Evolutionary conservation across 768 basidiomycete species (phyloP).

Genomic region (Suillus paluster): DNA sequence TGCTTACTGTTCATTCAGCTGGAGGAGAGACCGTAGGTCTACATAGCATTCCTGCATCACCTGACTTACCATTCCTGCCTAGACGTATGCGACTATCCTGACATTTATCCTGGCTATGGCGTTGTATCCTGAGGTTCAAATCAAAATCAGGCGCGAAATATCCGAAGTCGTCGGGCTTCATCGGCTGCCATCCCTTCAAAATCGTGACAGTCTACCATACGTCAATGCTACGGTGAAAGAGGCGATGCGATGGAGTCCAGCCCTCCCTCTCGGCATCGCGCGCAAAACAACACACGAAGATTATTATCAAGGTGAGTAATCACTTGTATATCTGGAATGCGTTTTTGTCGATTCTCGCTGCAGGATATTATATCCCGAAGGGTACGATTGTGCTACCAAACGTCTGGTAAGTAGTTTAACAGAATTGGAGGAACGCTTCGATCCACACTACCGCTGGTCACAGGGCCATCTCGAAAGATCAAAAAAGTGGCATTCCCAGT

Average conservation of each 20-base stretch:
- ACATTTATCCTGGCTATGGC: conserved; percentile 22
- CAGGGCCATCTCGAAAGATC: conserved; percentile 22
- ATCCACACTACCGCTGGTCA: no score
- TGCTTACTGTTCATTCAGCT: background rate
- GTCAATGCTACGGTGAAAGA: conserved; percentile 49
- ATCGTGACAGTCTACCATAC: conserved; percentile 51
- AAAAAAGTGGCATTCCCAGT: conserved; percentile 19
- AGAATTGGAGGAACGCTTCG: background rate
- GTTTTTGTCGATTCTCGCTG: background rate
- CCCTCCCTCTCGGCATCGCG: conserved; percentile 18
- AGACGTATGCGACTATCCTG: conserved; percentile 23
- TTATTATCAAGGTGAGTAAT: background rate
- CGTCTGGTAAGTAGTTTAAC: conserved; percentile 15
- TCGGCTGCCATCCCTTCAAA: conserved; percentile 45
- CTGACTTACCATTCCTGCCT: background rate
- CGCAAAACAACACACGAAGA: conserved; percentile 10
- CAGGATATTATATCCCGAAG: conserved; percentile 17
- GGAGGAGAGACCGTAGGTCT: conserved; percentile 5
- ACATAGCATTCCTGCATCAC: background rate
- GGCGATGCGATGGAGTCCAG: conserved; percentile 45
- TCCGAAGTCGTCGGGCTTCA: conserved; percentile 50
- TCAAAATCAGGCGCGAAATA: conserved; percentile 57
- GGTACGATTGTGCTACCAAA: conserved; percentile 19
- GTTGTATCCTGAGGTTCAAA: conserved; percentile 47
- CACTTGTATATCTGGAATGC: background rate